A percentile compares a stretch with the other conserved stretches of the same genome.
These are phyloP conservation scores for Melaleuca quinquenervia DNA, from an alignment of 345 rosid genomes.

Conservation along the genomic window DNA sequence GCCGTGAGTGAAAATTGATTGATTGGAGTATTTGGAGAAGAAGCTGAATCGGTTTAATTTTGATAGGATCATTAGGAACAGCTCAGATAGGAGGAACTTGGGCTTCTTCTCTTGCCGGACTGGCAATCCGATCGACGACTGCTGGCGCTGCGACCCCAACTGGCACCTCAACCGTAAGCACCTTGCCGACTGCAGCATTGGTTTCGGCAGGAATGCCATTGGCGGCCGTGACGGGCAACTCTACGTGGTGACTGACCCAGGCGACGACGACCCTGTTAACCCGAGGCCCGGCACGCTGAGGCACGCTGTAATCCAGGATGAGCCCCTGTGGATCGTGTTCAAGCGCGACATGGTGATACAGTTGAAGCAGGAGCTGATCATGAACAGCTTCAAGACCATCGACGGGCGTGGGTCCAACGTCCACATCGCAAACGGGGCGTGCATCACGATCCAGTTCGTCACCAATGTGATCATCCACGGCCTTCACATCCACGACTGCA, in stretches of 20 bases:
- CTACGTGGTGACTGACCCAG: conserved; percentile 68
- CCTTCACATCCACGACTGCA: conserved; percentile 87
- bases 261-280: conserved; percentile 71
- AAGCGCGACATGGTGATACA: conserved; percentile 83
- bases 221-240: conserved; percentile 90
- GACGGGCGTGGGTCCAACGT: conserved; percentile 84
- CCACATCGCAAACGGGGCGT: conserved; percentile 90
- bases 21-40: background rate
- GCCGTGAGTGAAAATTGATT: background rate
- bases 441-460: conserved; percentile 73
- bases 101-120: conserved; percentile 84
- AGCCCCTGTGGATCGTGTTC: conserved; percentile 90
- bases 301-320: conserved; percentile 83
- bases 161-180: conserved; percentile 88
- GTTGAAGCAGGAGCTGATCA: conserved; percentile 69
- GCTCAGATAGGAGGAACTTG: conserved; percentile 62
- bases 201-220: conserved; percentile 81
- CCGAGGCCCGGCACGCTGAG: conserved; percentile 89
- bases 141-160: conserved; percentile 82
- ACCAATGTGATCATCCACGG: conserved; percentile 90
- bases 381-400: conserved; percentile 92
- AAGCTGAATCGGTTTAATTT: background rate
- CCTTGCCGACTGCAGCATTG: conserved; percentile 84
- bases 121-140: conserved; percentile 82
- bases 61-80: conserved; percentile 63